A percentile compares a stretch with the other conserved stretches of the same genome.
Conservation (phyloP, 768 basidiomycete species). For the Boletus rubescentipes region DNA sequence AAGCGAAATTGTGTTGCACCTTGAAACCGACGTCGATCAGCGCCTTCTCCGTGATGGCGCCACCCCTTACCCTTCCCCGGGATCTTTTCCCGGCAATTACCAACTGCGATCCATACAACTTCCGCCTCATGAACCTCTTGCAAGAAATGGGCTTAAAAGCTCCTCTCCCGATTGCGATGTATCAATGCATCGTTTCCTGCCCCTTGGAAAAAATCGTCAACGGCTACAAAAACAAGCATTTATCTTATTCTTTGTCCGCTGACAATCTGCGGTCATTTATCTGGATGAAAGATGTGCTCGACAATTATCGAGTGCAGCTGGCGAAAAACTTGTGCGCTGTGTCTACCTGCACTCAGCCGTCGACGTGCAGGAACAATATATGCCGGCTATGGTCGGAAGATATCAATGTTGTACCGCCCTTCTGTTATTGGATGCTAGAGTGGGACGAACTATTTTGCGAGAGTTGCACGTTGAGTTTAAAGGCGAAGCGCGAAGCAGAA, state of each 20-base stretch:
- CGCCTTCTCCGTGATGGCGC: background rate
- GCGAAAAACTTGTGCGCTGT: background rate
- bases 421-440: background rate
- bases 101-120: constrained; percentile 10
- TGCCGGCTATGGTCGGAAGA: background rate
- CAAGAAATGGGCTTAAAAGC: background rate
- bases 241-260: background rate
- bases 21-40: background rate
- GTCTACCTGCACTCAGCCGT: accelerated
- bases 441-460: constrained; percentile 9
- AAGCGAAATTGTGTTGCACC: background rate
- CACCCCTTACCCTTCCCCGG: accelerated
- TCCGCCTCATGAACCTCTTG: constrained; percentile 19
- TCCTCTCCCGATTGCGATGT: constrained; percentile 9
- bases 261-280: constrained; percentile 7
- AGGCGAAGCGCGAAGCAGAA: background rate
- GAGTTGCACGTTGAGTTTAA: background rate
- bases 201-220: background rate
- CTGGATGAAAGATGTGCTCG: constrained; percentile 2
- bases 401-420: background rate
- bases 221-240: constrained; percentile 1
- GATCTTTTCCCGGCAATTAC: background rate
- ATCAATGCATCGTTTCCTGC: background rate
- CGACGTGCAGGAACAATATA: background rate
- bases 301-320: background rate